These are phyloP conservation scores for Seiridium unicorne DNA, from an alignment of 2,329 filamentous ascomycete species.

Conservation along the genomic window DNA sequence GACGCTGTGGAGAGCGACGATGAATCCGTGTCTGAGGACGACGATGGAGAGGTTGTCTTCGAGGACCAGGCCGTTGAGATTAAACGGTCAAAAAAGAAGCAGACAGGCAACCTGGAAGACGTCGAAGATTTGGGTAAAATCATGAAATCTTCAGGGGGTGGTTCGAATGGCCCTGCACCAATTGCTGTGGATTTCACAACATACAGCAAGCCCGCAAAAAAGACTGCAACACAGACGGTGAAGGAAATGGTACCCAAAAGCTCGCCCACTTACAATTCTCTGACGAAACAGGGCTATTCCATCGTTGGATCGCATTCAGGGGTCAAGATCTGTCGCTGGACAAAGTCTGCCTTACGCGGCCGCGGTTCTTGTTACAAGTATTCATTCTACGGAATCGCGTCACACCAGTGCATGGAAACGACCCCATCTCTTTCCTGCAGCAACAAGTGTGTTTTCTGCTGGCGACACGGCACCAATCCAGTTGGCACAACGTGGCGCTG, in stretches of 20 bases:
- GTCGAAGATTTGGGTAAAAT: constrained; percentile 79
- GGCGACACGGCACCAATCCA: constrained; percentile 95
- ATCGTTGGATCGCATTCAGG: constrained; percentile 95
- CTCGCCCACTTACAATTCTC: constrained; percentile 82
- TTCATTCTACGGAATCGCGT: constrained; percentile 95
- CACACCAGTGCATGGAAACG: constrained; percentile 97
- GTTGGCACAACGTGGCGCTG: constrained; percentile 97
- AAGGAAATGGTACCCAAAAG: constrained; percentile 95
- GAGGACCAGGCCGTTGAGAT: constrained; percentile 42
- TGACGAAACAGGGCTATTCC: constrained; percentile 95
- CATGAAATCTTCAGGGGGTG: constrained; percentile 46
- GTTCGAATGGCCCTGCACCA: constrained; percentile 39
- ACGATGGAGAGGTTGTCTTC: constrained; percentile 51
- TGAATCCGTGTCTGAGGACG: constrained; percentile 64
- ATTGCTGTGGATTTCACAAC: constrained; percentile 87
- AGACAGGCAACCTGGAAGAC: constrained; percentile 61
- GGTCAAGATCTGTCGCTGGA: constrained; percentile 98
- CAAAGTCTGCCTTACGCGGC: constrained; percentile 90
- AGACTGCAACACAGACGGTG: constrained; percentile 41
- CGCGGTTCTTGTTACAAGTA: constrained; percentile 97
- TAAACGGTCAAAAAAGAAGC: constrained; percentile 37
- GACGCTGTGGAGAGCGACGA: constrained; percentile 83
- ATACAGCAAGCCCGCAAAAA: constrained; percentile 54
- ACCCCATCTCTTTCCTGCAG: constrained; percentile 93
- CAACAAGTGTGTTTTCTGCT: constrained; percentile 99